Percentiles rank a stretch among this genome's conserved stretches.
Evolutionary conservation across 2,329 filamentous ascomycete species (phyloP).

Genomic region (Capronia coronata): DNA sequence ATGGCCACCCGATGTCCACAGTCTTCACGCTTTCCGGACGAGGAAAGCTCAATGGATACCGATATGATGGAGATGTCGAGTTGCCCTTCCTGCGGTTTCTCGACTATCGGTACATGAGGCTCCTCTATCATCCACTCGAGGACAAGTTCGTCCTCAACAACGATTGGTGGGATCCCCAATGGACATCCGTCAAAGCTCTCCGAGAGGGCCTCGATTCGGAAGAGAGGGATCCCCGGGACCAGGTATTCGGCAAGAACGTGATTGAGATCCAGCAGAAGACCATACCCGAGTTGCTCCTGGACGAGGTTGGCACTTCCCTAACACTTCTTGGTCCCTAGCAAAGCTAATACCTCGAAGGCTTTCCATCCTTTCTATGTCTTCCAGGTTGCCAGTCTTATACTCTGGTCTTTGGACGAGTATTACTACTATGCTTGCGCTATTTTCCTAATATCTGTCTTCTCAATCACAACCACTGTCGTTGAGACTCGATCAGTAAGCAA

Average conservation of each 20-base stretch:
- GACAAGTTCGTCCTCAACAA: slow-evolving; percentile 83
- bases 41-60: slow-evolving; percentile 56
- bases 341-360: slow-evolving; percentile 46
- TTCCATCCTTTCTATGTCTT: slow-evolving; percentile 99
- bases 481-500: slow-evolving; percentile 72
- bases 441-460: slow-evolving; percentile 87
- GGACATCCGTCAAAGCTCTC: slow-evolving; percentile 70
- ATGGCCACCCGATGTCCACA: slow-evolving; percentile 58
- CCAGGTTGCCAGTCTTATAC: slow-evolving; percentile 83
- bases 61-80: slow-evolving; percentile 68
- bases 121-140: slow-evolving; percentile 81
- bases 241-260: slow-evolving; percentile 81
- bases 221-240: slow-evolving; percentile 73
- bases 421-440: slow-evolving; percentile 97
- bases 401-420: slow-evolving; percentile 95
- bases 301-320: slow-evolving; percentile 58
- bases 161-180: slow-evolving; percentile 89
- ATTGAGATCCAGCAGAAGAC: slow-evolving; percentile 94
- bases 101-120: slow-evolving; percentile 89
- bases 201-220: slow-evolving; percentile 79
- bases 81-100: slow-evolving; percentile 68
- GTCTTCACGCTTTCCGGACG: slow-evolving; percentile 50
- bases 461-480: slow-evolving; percentile 79
- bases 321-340: neutral
- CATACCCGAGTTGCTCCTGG: slow-evolving; percentile 71